Evolutionary conservation across 805 yeast genomes (phyloP), one percentile per base, ranked within the genome.

Genomic region (Sungouiozyma ichnusensis): DNA sequence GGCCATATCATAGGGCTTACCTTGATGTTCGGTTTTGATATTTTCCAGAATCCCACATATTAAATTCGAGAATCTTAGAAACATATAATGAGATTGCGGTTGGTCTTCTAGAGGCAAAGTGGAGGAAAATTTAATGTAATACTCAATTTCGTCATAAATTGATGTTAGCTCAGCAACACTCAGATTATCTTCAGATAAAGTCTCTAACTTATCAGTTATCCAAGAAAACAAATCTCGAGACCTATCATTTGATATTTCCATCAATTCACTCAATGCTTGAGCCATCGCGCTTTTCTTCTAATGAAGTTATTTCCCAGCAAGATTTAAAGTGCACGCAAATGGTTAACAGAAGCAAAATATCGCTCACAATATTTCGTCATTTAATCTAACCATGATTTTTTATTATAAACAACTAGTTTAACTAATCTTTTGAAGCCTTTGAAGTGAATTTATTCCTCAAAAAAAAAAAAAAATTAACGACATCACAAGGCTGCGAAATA

Each of bases 1-100:
- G 14, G 59, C 53, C 2, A 52, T 41, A 45, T 62, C 65, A 41
- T 48, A 60, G 3, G 59, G 42, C 24, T 47, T 53, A 2, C 57
- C 60, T 4, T 55, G 49, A 4, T 42, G 35, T 19, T 45, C 48
- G 3, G 37, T 31, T 37, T 44, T 40, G 14, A 58, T 13, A 14
- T 44, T 38, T 7, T 35, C 17, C 17, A 58, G 34, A 19, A 51
- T 44, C 17, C 47, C 20, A 2, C 49, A 37, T 42, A 47, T 47
- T 15, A 60, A 37, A 33, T 57, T 53, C 3, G 62, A 53, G 6
- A 51, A 33, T 27, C 51, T 47, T 6, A 48, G 38, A 31, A 44
- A 47, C 6, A 53, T 43, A 29, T 47, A 47, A 39, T 57, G 60
- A 4, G 60, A 56, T 17, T 54, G 49, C 3, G 48, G 31, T 3